Percentiles rank a stretch among this genome's conserved stretches.
phyloP scores from a whole-genome alignment of 140 eudicot genomes.

The Cichorium intybus region DNA sequence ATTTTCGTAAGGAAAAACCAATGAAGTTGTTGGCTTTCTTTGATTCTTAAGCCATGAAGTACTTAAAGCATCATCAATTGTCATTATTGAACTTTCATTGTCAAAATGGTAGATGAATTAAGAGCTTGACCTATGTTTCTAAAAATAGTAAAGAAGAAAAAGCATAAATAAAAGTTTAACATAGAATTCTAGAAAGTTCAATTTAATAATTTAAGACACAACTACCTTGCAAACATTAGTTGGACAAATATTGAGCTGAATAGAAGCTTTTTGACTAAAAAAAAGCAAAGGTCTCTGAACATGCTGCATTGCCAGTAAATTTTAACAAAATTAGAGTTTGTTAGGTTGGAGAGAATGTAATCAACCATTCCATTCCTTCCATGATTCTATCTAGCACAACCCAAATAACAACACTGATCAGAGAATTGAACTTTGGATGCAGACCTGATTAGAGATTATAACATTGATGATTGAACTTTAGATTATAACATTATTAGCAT shows the following conservation, averaged over 20 bases:
- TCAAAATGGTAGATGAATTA: slow-evolving; percentile 68
- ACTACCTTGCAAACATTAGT: slow-evolving; percentile 77
- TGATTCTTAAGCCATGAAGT: slow-evolving; percentile 81
- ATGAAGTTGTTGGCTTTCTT: slow-evolving; percentile 51
- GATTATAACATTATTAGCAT: too few species aligned
- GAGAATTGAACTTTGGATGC: too few species aligned
- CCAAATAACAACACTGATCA: too few species aligned
- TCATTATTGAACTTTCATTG: slow-evolving; percentile 53
- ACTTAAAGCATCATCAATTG: slow-evolving; percentile 75
- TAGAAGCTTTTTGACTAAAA: slow-evolving; percentile 93
- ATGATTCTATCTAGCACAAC: slow-evolving; percentile 12
- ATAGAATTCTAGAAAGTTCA: not conserved
- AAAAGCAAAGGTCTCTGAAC: slow-evolving; percentile 90
- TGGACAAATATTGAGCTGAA: slow-evolving; percentile 74
- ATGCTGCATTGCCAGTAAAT: too few species aligned
- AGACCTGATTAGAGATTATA: too few species aligned
- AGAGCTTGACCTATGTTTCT: slow-evolving; percentile 75
- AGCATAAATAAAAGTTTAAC: slow-evolving; percentile 7
- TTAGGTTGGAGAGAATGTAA: not conserved
- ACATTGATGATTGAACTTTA: too few species aligned
- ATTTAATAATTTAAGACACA: not conserved
- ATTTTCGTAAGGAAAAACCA: slow-evolving; percentile 55
- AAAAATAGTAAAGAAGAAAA: slow-evolving; percentile 20
- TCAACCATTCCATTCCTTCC: not conserved
- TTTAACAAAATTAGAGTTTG: not conserved